phyloP scores from a whole-genome alignment of 2,329 filamentous ascomycete genomes.

The Fusarium veterinarium region DNA sequence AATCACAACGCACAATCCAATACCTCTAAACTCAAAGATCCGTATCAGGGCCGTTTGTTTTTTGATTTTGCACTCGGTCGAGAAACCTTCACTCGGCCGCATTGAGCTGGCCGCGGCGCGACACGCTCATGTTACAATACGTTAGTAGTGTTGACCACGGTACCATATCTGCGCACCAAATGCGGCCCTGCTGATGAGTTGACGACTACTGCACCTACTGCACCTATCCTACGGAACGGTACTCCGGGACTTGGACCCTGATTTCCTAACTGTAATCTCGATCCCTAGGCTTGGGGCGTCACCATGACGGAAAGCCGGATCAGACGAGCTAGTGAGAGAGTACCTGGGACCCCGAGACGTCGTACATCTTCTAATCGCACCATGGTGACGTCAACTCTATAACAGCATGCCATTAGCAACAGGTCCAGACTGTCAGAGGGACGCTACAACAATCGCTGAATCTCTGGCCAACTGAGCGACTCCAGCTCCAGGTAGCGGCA shows the following conservation, averaged over 20 bases:
- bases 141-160: not conserved
- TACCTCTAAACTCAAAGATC: not conserved
- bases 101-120: constrained; percentile 21
- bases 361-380: constrained; percentile 34
- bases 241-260: constrained; percentile 45
- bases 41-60: not conserved
- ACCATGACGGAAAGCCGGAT: constrained; percentile 42
- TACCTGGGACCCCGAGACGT: constrained; percentile 35
- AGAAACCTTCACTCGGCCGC: constrained; percentile 11
- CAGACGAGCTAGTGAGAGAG: constrained; percentile 19
- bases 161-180: not conserved
- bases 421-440: constrained; percentile 18
- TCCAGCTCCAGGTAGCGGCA: constrained; percentile 10
- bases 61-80: constrained; percentile 1
- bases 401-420: constrained; percentile 24
- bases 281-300: constrained; percentile 41
- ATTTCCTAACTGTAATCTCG: constrained; percentile 48
- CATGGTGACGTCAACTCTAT: constrained; percentile 46
- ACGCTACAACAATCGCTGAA: constrained; percentile 7
- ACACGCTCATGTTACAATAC: not conserved
- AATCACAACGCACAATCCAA: not conserved
- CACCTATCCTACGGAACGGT: constrained; percentile 27
- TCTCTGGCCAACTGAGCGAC: not conserved
- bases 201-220: constrained; percentile 21
- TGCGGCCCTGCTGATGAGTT: constrained; percentile 10